These are phyloP conservation scores for Paraleonurus japonicus DNA, from an alignment of 257 asterid genomes.

Conservation along the genomic window DNA sequence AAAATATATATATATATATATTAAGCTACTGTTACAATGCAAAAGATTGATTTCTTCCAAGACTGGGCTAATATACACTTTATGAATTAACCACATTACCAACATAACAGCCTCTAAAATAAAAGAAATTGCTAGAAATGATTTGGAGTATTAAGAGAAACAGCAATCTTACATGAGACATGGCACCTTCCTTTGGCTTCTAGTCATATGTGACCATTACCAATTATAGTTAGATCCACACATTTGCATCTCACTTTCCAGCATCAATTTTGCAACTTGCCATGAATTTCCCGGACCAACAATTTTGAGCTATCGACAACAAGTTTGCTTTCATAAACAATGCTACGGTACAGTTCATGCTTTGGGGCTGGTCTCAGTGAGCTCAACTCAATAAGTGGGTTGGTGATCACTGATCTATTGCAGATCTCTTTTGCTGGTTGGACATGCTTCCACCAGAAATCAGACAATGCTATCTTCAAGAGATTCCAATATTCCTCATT, in stretches of 20 bases:
- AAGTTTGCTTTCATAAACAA: conserved; percentile 55
- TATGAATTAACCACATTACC: not conserved
- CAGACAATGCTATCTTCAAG: conserved; percentile 63
- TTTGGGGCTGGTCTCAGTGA: conserved; percentile 54
- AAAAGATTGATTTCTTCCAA: not conserved
- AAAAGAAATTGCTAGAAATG: conserved; percentile 6
- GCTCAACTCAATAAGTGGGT: conserved; percentile 56
- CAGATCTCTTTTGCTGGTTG: conserved; percentile 72
- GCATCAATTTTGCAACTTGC: conserved; percentile 39
- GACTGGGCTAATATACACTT: not conserved
- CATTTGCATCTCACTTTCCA: not conserved
- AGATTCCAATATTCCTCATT: conserved; percentile 60
- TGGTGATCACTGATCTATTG: conserved; percentile 34
- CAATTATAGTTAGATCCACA: not conserved
- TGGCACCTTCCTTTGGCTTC: not conserved
- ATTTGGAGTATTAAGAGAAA: not conserved
- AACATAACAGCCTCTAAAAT: not conserved
- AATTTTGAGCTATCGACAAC: conserved; percentile 51
- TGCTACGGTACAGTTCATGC: conserved; percentile 44
- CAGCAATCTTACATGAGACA: conserved; percentile 3
- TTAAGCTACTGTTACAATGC: not conserved
- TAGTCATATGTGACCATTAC: not conserved
- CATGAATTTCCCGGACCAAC: conserved; percentile 55
- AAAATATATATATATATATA: too few species aligned
- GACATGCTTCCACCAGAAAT: conserved; percentile 94